Base-by-base conservation (phyloP, 768 basidiomycete genomes). In the Leccinum uliginosum region DNA sequence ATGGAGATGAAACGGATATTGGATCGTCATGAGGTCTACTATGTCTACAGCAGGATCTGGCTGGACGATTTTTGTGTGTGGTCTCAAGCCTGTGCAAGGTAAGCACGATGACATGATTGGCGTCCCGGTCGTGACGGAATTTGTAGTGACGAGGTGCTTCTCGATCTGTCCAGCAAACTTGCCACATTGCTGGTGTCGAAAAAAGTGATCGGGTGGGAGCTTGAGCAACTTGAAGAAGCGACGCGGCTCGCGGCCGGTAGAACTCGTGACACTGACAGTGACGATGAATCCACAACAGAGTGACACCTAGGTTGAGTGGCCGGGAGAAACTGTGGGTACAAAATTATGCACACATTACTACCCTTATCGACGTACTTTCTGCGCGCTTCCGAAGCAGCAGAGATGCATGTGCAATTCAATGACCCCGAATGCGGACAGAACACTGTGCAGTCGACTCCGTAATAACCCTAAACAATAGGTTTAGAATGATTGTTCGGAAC, bases 41-140 rank as follows among this genome's bases (percentile, higher is more conserved):
- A 91, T 68, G 77, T 91, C n/a, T 93, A 91, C 69, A 86, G 82
- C 70, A 91, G 90, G 68, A 81, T 92, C 32, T 94, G 91, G 91
- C 62, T 92, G 45, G 86, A 91, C 60, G 91, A 93, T 65, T 86
- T 89, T 62, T 89, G 87, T 62, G 80, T 85, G n/a, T 93, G 91
- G 91, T 75, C 81, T 34, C 86, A 90, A 63, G 75, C 80, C 9
- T 77, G 76, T 62, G 84, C 87, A n/a, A 83, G 78, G 91, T 92
- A 63, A 59, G 83, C n/a, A 35, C 56, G 23, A 40, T 19, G 38
- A 15, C 19, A 45, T n/a, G 27, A 15, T 45, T 49, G 14, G 24
- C 17, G 51, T 26, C 30, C 34, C 51, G 53, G 21, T 47, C 56
- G 51, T 43, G 47, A 54, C 47, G 49, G 48, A 12, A 9, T 61